phyloP scores from a whole-genome alignment of 768 basidiomycete genomes.

The Leucocoprinus birnbaumii region DNA sequence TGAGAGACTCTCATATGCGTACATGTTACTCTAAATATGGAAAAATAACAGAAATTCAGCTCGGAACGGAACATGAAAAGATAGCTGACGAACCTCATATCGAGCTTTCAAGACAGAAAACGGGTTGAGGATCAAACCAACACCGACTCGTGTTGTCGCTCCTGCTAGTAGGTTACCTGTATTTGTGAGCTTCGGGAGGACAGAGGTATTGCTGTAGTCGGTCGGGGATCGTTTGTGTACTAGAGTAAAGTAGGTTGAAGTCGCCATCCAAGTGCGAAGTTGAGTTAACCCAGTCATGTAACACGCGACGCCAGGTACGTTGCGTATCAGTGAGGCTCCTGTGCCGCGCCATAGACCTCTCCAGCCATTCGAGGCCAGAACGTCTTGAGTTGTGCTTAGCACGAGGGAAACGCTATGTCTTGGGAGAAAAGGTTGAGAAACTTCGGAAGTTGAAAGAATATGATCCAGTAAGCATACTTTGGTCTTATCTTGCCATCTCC shows the following conservation, averaged over 20 bases:
- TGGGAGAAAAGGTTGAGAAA: neutral
- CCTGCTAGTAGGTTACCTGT: slow-evolving; percentile 87
- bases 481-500: slow-evolving; percentile 50
- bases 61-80: neutral
- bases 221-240: slow-evolving; percentile 19
- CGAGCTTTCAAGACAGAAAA: slow-evolving; percentile 90
- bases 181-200: slow-evolving; percentile 66
- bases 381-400: slow-evolving; percentile 47
- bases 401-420: slow-evolving; percentile 38
- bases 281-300: slow-evolving; percentile 89
- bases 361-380: slow-evolving; percentile 63
- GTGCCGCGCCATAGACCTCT: slow-evolving; percentile 89
- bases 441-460: neutral
- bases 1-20: slow-evolving; percentile 62
- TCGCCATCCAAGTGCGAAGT: slow-evolving; percentile 74
- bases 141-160: slow-evolving; percentile 72
- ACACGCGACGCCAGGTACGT: slow-evolving; percentile 89
- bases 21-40: slow-evolving; percentile 64
- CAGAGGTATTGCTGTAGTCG: slow-evolving; percentile 27
- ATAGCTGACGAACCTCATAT: slow-evolving; percentile 65
- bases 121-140: slow-evolving; percentile 86
- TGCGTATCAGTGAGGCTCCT: slow-evolving; percentile 72
- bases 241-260: slow-evolving; percentile 63
- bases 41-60: neutral
- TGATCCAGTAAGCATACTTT: slow-evolving; percentile 20